A percentile compares a stretch with the other conserved stretches of the same genome.
Evolutionary conservation across 345 rosid genomes (phyloP).

Genomic region (Brassica nigra): DNA sequence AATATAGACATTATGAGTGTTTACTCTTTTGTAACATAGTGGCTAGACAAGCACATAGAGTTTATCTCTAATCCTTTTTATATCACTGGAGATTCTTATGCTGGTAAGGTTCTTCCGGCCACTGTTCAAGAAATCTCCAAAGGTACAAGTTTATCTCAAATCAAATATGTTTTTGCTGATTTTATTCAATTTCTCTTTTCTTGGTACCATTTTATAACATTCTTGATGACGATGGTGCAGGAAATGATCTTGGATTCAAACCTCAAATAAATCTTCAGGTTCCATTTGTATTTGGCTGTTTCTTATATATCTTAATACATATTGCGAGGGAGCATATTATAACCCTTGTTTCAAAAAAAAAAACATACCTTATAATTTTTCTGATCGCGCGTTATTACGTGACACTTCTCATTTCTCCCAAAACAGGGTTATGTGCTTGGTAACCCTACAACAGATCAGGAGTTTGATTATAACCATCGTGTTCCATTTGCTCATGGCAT

Average conservation of each 20-base stretch:
- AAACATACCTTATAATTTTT: neutral
- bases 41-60: slow-evolving; percentile 55
- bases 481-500: neutral
- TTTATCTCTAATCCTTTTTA: slow-evolving; percentile 53
- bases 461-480: neutral
- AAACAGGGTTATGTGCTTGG: neutral
- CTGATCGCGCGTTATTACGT: neutral
- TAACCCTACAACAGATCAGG: neutral
- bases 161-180: neutral
- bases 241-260: slow-evolving; percentile 45
- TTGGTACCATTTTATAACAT: neutral
- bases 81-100: slow-evolving; percentile 62
- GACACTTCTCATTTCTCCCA: neutral
- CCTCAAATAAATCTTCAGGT: slow-evolving; percentile 64
- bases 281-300: neutral
- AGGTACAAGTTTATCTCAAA: slow-evolving; percentile 41
- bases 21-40: slow-evolving; percentile 40
- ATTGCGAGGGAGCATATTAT: neutral
- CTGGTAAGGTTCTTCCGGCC: slow-evolving; percentile 59
- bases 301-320: neutral
- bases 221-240: slow-evolving; percentile 42
- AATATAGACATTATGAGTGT: neutral
- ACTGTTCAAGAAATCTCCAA: slow-evolving; percentile 48
- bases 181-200: neutral
- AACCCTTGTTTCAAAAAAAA: neutral